Percentiles rank a stretch among this genome's conserved stretches.
These are phyloP conservation scores for Quercus agrifolia DNA, from an alignment of 306 rosid genomes.

Conservation along the genomic window DNA sequence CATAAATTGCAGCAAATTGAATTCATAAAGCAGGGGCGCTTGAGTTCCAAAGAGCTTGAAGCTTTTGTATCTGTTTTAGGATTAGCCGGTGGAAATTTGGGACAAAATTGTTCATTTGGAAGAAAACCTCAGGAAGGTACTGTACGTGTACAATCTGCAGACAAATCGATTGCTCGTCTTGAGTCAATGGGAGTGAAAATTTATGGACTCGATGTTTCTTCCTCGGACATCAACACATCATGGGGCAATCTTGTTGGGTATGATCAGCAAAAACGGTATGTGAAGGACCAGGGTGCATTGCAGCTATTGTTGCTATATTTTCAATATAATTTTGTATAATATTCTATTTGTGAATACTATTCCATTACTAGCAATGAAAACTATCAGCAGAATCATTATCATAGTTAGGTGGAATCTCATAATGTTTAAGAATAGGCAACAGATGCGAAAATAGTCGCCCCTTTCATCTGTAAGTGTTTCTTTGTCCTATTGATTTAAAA, in stretches of 20 bases:
- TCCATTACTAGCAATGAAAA: slow-evolving; percentile 6
- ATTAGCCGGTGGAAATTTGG: slow-evolving; percentile 62
- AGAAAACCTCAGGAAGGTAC: slow-evolving; percentile 48
- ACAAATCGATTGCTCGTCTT: slow-evolving; percentile 61
- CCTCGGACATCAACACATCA: slow-evolving; percentile 45
- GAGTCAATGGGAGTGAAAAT: slow-evolving; percentile 87
- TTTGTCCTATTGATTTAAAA: background rate
- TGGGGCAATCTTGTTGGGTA: slow-evolving; percentile 95
- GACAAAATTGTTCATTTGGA: slow-evolving; percentile 38
- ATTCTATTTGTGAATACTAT: slow-evolving; percentile 8
- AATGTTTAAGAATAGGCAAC: background rate
- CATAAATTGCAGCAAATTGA: slow-evolving; percentile 76
- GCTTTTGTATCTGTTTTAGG: slow-evolving; percentile 71
- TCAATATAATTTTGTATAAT: background rate
- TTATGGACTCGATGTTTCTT: slow-evolving; percentile 49
- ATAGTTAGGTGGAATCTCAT: slow-evolving; percentile 9
- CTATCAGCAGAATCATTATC: background rate
- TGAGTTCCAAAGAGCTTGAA: slow-evolving; percentile 69
- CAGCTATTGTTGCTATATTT: background rate
- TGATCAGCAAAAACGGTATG: slow-evolving; percentile 80
- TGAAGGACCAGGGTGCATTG: background rate
- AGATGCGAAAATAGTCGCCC: background rate
- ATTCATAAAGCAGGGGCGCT: slow-evolving; percentile 67
- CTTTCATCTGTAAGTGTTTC: background rate
- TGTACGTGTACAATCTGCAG: slow-evolving; percentile 44